Evolutionary conservation across 805 yeast genomes (phyloP).

Genomic region (Candida fluviatilis): DNA sequence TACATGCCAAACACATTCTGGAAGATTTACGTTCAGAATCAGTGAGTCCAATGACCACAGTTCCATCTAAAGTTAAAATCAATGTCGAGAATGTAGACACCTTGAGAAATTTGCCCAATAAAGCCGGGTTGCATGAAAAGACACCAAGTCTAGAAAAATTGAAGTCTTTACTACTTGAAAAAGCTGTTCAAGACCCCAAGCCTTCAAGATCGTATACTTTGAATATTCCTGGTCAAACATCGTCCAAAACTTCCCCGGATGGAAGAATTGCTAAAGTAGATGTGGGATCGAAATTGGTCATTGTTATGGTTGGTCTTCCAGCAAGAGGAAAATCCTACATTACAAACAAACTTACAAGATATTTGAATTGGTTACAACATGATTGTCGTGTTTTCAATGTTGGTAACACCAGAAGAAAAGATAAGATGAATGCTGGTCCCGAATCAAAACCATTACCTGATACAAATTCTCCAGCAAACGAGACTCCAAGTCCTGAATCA

Average conservation of each 20-base stretch:
- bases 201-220: slow-evolving; percentile 69
- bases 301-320: slow-evolving; percentile 93
- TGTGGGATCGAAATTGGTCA: slow-evolving; percentile 78
- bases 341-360: slow-evolving; percentile 85
- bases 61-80: not conserved
- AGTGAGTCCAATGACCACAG: slow-evolving; percentile 12
- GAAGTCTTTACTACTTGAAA: slow-evolving; percentile 29
- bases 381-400: slow-evolving; percentile 90
- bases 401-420: slow-evolving; percentile 87
- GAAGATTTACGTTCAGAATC: slow-evolving; percentile 7
- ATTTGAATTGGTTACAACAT: slow-evolving; percentile 91
- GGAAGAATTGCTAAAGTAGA: slow-evolving; percentile 62
- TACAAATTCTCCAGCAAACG: slow-evolving; percentile 32
- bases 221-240: slow-evolving; percentile 89
- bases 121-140: slow-evolving; percentile 29
- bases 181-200: slow-evolving; percentile 19
- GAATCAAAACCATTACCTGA: slow-evolving; percentile 57
- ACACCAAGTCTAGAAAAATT: slow-evolving; percentile 39
- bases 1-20: slow-evolving; percentile 9
- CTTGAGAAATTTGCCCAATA: slow-evolving; percentile 27
- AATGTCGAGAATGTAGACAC: not conserved
- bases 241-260: slow-evolving; percentile 74
- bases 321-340: slow-evolving; percentile 93
- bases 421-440: slow-evolving; percentile 61
- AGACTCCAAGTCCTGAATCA: slow-evolving; percentile 12